Conservation (phyloP, 164 flowering plant species). For the Houttuynia cordata region DNA sequence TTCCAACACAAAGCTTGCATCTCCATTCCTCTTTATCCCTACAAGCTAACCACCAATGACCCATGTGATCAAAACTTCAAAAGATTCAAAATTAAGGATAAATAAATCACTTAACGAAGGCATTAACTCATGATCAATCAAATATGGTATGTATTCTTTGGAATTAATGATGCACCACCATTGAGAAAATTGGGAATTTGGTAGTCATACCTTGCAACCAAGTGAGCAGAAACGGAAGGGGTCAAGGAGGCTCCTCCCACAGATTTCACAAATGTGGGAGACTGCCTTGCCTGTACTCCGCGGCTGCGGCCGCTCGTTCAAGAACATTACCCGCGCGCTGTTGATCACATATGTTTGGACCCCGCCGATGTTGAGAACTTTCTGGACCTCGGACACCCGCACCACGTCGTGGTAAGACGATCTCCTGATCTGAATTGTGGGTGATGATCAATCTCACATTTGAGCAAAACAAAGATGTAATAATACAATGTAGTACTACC, state of each 20-base stretch:
- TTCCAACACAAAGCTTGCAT: neutral
- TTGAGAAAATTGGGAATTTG: too few species aligned
- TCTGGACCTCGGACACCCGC: conserved; percentile 73
- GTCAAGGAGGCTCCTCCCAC: conserved; percentile 72
- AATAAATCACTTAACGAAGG: too few species aligned
- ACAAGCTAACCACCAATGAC: neutral
- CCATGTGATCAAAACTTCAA: neutral
- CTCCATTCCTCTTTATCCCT: conserved; percentile 1
- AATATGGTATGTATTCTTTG: neutral
- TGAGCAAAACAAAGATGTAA: neutral
- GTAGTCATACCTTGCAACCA: conserved; percentile 69
- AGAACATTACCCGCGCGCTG: conserved; percentile 80
- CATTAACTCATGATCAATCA: neutral
- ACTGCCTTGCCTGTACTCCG: conserved; percentile 47
- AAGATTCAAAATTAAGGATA: too few species aligned
- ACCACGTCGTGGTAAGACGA: conserved; percentile 98
- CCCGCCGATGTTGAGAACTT: conserved; percentile 66
- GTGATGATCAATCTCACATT: neutral
- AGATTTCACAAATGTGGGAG: conserved; percentile 67
- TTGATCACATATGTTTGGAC: conserved; percentile 95
- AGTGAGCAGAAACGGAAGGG: conserved; percentile 82
- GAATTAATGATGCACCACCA: too few species aligned
- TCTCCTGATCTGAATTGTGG: conserved; percentile 71
- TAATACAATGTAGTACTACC: too few species aligned
- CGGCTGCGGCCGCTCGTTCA: conserved; percentile 91